A percentile compares a stretch with the other conserved stretches of the same genome.
phyloP scores from a whole-genome alignment of 805 yeast species.

The Saccharomycopsis selenospora region DNA sequence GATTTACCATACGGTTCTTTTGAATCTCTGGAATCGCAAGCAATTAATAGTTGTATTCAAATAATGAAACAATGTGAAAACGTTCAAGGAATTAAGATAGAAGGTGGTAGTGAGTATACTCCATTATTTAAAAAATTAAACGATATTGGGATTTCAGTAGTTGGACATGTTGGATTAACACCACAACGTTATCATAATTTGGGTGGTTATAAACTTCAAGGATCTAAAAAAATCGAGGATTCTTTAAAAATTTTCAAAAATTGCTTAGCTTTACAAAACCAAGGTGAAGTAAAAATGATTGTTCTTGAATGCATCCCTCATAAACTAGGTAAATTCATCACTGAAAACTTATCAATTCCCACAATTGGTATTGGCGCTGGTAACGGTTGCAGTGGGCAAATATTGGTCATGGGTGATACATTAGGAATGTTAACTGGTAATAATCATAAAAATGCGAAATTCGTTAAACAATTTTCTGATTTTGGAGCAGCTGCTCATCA shows the following conservation, averaged over 20 bases:
- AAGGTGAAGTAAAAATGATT: conserved; percentile 63
- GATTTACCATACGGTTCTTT: conserved; percentile 88
- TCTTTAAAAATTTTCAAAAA: conserved; percentile 57
- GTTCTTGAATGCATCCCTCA: conserved; percentile 85
- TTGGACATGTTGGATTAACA: conserved; percentile 88
- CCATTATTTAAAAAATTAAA: conserved; percentile 50
- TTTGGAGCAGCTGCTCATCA: conserved; percentile 40
- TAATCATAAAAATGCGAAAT: conserved; percentile 48
- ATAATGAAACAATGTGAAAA: conserved; percentile 55
- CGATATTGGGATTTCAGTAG: conserved; percentile 73
- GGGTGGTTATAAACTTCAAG: conserved; percentile 90
- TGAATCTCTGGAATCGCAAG: conserved; percentile 58
- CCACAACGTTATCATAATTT: conserved; percentile 77
- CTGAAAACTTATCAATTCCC: conserved; percentile 56
- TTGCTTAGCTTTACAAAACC: conserved; percentile 59
- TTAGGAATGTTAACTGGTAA: conserved; percentile 63
- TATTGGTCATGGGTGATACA: conserved; percentile 77
- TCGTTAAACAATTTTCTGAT: conserved; percentile 64
- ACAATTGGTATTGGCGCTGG: conserved; percentile 98
- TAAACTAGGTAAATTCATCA: conserved; percentile 56
- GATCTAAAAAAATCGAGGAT: conserved; percentile 41
- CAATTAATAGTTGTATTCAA: conserved; percentile 48
- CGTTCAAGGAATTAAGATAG: conserved; percentile 61
- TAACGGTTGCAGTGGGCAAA: conserved; percentile 75
- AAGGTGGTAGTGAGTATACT: conserved; percentile 61